Percentiles rank a stretch among this genome's conserved stretches.
Conservation (phyloP, 768 basidiomycete genomes). For the Hypholoma sublateritium region DNA sequence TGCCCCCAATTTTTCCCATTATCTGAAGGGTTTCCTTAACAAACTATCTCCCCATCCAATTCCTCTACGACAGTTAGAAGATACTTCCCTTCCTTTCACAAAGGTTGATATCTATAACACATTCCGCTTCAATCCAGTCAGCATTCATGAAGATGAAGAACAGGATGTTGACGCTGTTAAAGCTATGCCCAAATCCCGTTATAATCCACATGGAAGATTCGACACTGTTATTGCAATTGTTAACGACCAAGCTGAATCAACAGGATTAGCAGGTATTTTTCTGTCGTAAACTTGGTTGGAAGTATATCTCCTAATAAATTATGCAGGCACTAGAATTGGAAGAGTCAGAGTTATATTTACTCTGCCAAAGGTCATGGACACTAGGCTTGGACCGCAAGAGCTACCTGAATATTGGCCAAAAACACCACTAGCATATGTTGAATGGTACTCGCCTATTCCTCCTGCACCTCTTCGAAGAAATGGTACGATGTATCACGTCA, state of each 20-base stretch:
- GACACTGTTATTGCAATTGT: constrained; percentile 2
- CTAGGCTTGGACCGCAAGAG: not conserved
- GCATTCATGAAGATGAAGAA: not conserved
- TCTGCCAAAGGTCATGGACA: constrained; percentile 10
- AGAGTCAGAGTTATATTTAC: constrained; percentile 23
- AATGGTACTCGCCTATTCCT: constrained; percentile 14
- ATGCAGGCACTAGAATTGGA: constrained; percentile 19
- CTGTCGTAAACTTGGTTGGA: not conserved
- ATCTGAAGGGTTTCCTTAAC: not conserved
- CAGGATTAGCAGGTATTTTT: not conserved
- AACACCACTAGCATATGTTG: constrained; percentile 17
- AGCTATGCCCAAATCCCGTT: not conserved
- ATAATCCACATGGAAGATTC: not conserved
- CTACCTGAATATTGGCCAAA: constrained; percentile 13
- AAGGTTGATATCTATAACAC: constrained; percentile 1
- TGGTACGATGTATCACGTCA: constrained; percentile 11
- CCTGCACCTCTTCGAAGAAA: not conserved
- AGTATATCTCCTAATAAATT: not conserved
- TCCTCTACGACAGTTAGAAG: not conserved
- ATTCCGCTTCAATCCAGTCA: not conserved
- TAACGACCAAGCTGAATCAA: not conserved
- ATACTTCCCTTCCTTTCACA: not conserved
- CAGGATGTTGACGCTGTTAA: not conserved
- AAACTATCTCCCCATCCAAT: not conserved
- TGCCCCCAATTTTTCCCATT: not conserved